These are phyloP conservation scores for Lathyrus sativus DNA, from an alignment of 306 rosid species.

Conservation along the genomic window DNA sequence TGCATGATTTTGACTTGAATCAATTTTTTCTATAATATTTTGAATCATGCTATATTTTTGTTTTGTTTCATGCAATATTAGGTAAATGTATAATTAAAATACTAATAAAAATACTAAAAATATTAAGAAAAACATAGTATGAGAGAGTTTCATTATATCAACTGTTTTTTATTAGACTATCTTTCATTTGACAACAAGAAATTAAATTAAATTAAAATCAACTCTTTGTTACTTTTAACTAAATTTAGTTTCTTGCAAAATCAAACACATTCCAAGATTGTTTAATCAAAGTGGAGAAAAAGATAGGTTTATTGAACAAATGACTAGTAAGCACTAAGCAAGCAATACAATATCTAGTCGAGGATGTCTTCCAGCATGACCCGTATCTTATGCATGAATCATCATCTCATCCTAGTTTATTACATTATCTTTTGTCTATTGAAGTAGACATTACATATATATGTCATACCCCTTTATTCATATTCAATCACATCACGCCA, in stretches of 20 bases:
- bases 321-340: neutral
- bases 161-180: too few relatives aligned
- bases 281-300: neutral
- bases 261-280: neutral
- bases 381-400: slow-evolving; percentile 1
- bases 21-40: too few relatives aligned
- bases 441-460: neutral
- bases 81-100: too few relatives aligned
- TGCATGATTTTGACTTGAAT: too few relatives aligned
- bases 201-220: too few relatives aligned
- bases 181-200: too few relatives aligned
- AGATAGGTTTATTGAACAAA: neutral
- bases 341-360: neutral
- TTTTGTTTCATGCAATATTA: too few relatives aligned
- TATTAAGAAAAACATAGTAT: too few relatives aligned
- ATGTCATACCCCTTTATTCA: neutral
- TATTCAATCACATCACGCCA: neutral
- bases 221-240: too few relatives aligned
- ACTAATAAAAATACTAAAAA: too few relatives aligned
- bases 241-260: neutral
- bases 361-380: neutral
- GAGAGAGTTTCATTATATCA: too few relatives aligned
- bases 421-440: neutral
- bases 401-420: neutral
- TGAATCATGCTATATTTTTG: too few relatives aligned